These are phyloP conservation scores for Plasmodium vinckei DNA, from an alignment of 169 alveolate species.

Conservation along the genomic window DNA sequence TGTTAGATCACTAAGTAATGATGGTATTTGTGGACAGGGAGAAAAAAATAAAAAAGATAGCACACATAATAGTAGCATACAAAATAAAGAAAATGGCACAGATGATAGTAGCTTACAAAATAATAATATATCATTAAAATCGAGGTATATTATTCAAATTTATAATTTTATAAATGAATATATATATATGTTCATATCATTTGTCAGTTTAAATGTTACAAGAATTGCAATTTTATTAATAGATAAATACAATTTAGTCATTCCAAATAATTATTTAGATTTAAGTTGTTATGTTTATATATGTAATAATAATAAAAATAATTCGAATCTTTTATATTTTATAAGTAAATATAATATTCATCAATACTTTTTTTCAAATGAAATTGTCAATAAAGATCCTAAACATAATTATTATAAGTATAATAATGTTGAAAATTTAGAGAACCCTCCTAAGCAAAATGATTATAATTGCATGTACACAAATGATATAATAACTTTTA, in stretches of 20 bases:
- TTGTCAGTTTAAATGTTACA: conserved; percentile 24
- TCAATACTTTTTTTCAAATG: conserved; percentile 28
- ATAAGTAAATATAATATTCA: conserved; percentile 44
- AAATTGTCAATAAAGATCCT: conserved; percentile 20
- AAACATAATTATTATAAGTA: conserved; percentile 50
- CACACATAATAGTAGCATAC: neutral
- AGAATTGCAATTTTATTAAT: conserved; percentile 36
- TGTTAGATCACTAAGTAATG: neutral
- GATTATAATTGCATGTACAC: conserved; percentile 16
- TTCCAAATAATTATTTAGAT: conserved; percentile 52
- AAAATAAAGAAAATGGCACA: neutral
- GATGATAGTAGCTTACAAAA: neutral
- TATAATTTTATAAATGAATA: conserved; percentile 31
- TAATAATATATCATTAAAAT: neutral
- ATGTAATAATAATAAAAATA: conserved; percentile 36
- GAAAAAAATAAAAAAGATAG: neutral
- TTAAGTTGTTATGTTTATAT: conserved; percentile 35
- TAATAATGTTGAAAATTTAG: conserved; percentile 26
- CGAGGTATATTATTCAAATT: neutral
- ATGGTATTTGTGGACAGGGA: neutral
- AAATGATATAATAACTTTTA: conserved; percentile 26
- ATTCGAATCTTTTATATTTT: conserved; percentile 23
- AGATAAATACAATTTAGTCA: conserved; percentile 39
- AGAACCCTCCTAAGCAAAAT: neutral
- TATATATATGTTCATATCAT: conserved; percentile 54